Evolutionary conservation across 1,284 basidiomycete genomes (phyloP).

Genomic region (Flammula alnicola): DNA sequence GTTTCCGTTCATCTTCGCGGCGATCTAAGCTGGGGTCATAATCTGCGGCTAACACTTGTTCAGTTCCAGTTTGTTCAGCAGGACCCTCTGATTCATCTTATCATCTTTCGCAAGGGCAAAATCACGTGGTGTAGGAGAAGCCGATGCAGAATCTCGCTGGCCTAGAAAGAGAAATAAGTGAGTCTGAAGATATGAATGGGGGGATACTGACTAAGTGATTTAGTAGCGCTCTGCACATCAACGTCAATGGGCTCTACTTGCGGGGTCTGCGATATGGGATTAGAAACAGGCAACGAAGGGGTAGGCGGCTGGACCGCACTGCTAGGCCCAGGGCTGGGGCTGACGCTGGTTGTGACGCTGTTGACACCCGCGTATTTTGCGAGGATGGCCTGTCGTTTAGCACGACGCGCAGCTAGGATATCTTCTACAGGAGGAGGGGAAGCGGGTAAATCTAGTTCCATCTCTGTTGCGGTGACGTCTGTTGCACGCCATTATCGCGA

Average conservation of each 20-base stretch:
- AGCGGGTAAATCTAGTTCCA: conserved; percentile 62
- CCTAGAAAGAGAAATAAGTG: conserved; percentile 26
- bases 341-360: too few species aligned
- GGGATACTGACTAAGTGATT: conserved; percentile 30
- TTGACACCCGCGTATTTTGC: too few species aligned
- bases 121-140: conserved; percentile 55
- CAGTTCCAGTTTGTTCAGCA: conserved; percentile 46
- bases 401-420: conserved; percentile 77
- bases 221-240: conserved; percentile 8
- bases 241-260: conserved; percentile 36
- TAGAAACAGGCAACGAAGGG: conserved; percentile 60
- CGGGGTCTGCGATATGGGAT: conserved; percentile 60
- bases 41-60: conserved; percentile 88
- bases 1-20: conserved; percentile 78
- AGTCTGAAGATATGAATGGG: too few species aligned
- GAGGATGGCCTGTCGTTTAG: conserved; percentile 82
- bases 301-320: conserved; percentile 76
- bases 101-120: conserved; percentile 67
- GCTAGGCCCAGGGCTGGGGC: conserved; percentile 61
- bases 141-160: conserved; percentile 56
- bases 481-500: conserved; percentile 25
- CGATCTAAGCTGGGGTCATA: conserved; percentile 90
- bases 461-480: conserved; percentile 43
- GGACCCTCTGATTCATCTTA: conserved; percentile 47
- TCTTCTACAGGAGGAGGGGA: conserved; percentile 73